Base-by-base conservation (phyloP, 1,284 basidiomycete genomes). In the Cryptococcus sp. region DNA sequence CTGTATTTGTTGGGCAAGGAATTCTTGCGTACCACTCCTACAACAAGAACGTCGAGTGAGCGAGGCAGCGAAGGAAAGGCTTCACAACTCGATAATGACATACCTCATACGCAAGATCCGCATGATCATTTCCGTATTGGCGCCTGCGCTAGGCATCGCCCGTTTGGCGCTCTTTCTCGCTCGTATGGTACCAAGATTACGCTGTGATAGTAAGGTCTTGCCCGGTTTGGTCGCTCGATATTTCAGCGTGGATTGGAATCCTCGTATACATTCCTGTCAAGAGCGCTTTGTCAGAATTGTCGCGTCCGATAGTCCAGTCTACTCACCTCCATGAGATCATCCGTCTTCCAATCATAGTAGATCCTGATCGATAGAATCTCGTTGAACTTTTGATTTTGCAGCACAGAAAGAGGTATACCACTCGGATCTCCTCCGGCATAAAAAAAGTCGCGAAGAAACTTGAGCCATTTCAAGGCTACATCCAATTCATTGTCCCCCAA, bases 311-410 rank as follows among this genome's bases (percentile, higher is more conserved):
- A 94, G 81, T 35, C 13, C 8, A 47, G 23, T 19, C 10, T 11
- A 61, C 78, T 65, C 48, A 78, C 78, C 76, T 96, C 91, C 92
- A 94, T 94, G 40, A 94, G 81, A 16, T 87, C 88, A 72, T 95
- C 93, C 84, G 91, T 93, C 65, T 87, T 84, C 91, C 90, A 93
- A 73, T 97, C 93, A 71, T 96, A 96, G 78, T 94, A 96, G 49
- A 96, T 80, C 20, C 91, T 86, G 57, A 95, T 90, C 7, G 90
- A 92, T 57, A 93, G 80, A 38, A 96, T 85, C 65, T 94, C 94
- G 47, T 93, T 88, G 78, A 96, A 99, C 77, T 96, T 97, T 76
- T 92, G 88, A 71, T 95, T 97, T 75, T 96, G 93, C n/a, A 99
- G 81, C 16, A 86, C 82, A 72, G 92, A 90, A 46, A 95, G 81